phyloP scores from a whole-genome alignment of 306 rosid species.

The Luffa aegyptiaca region DNA sequence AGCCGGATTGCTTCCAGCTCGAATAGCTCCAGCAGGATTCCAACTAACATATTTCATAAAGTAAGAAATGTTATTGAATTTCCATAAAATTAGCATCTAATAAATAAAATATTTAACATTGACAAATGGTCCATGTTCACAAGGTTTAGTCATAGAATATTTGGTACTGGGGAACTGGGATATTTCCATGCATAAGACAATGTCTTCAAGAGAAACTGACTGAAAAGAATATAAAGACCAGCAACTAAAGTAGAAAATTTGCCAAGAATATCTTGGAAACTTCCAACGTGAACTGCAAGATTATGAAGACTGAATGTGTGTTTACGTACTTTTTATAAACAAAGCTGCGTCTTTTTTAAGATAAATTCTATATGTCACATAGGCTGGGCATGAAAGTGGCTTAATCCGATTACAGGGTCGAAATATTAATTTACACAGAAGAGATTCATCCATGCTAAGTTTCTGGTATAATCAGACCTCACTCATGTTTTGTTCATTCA shows the following conservation, averaged over 20 bases:
- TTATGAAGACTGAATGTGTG: background rate
- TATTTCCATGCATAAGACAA: background rate
- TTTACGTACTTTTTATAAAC: background rate
- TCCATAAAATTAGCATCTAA: background rate
- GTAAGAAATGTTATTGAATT: conserved; percentile 14
- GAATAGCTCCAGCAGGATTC: conserved; percentile 92
- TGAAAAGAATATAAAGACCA: background rate
- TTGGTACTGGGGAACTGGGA: background rate
- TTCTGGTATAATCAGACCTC: background rate
- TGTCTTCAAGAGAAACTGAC: background rate
- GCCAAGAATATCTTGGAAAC: background rate
- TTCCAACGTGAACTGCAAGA: background rate
- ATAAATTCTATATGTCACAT: background rate
- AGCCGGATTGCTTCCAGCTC: conserved; percentile 84
- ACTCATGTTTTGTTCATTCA: background rate
- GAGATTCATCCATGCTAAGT: background rate
- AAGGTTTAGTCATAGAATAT: background rate
- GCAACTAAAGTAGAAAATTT: background rate
- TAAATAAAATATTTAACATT: background rate
- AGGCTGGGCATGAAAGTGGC: background rate
- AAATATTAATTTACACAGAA: background rate
- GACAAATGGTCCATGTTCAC: background rate
- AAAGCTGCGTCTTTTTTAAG: background rate
- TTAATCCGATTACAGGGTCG: background rate
- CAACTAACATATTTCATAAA: conserved; percentile 49